These are phyloP conservation scores for Rhododendron molle DNA, from an alignment of 148 eudicot genomes.

Conservation along the genomic window DNA sequence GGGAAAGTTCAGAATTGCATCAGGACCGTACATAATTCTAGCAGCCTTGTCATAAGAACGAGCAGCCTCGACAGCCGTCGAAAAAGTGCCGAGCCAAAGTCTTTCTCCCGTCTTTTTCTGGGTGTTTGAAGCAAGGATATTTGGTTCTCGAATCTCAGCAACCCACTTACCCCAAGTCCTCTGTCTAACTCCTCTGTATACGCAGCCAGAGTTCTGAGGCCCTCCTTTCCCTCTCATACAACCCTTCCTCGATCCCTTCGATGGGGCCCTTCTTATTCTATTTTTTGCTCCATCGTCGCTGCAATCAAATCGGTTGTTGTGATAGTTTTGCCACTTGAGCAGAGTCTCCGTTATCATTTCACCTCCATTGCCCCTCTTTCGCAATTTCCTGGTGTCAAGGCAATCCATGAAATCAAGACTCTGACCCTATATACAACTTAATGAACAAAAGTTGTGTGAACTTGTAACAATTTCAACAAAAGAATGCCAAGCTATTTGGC, in stretches of 20 bases:
- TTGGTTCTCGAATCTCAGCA: constrained; percentile 71
- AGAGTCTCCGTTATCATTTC: constrained; percentile 33
- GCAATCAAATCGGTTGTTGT: constrained; percentile 27
- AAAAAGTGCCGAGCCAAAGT: constrained; percentile 68
- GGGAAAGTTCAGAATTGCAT: constrained; percentile 12
- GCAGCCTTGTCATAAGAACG: constrained; percentile 18
- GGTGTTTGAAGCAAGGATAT: neutral
- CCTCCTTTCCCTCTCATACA: constrained; percentile 94
- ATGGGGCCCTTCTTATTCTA: constrained; percentile 47
- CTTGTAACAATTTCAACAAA: neutral
- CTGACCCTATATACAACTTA: neutral
- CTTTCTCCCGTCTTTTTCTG: constrained; percentile 40
- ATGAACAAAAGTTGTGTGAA: neutral
- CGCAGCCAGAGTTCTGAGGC: constrained; percentile 49
- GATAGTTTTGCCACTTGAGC: constrained; percentile 53
- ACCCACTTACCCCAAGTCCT: constrained; percentile 94
- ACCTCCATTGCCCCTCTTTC: neutral
- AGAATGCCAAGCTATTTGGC: neutral
- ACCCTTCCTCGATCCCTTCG: constrained; percentile 78
- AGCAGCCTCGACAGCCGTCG: constrained; percentile 15
- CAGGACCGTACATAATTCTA: constrained; percentile 2
- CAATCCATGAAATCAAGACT: neutral
- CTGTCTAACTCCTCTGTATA: constrained; percentile 74
- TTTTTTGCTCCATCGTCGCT: constrained; percentile 7
- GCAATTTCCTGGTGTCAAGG: neutral